Base-by-base conservation (phyloP, 1,284 basidiomycete species). In the Caloboletus inedulis region DNA sequence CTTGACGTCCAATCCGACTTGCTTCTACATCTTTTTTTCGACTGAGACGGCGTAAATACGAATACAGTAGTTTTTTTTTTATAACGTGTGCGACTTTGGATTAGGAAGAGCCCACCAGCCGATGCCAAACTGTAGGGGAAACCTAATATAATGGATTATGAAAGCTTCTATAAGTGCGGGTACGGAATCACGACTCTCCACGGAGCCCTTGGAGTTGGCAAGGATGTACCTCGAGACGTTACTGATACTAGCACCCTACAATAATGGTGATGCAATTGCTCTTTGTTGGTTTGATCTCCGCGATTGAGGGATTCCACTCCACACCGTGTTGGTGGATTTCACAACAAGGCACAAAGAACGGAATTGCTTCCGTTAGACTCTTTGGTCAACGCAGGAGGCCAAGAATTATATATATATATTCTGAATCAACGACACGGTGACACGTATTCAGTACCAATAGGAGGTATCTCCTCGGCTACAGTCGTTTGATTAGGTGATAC, bases 351-450 rank as follows among this genome's bases (percentile, higher is more conserved):
- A 62, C 51, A 30, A 44, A 29, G 41, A 54, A 49, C 8, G 40
- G 49, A 49, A 58, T 56, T 64, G 47, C 62, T 66, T 63, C 67
- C 64, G 66, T 66, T 68, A 66, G 52, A 48, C 63, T 59, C 52
- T 49, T 27, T 46, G 18, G 43, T 37, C 47, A 29, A 52, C 43
- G 41, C 39, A 53, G 46, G 41, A 21, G 39, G 9, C 30, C 51
- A 62, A 60, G 27, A 56, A 49, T 39, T 55, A 57, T 19, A 42
- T 46, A 42, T 43, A 21, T 27, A 43, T 25, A 25, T 50, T 47
- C 31, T 14, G 42, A 34, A 48, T 52, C 33, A 34, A 49, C 29
- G 35, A 57, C 40, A 57, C 47, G 30, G 43, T 33, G 40, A 52
- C 29, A 37, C 48, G 40, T 45, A 40, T 56, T 65, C 63, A 69